These are phyloP conservation scores for Piloderma croceum DNA, from an alignment of 768 basidiomycete species.

Conservation along the genomic window DNA sequence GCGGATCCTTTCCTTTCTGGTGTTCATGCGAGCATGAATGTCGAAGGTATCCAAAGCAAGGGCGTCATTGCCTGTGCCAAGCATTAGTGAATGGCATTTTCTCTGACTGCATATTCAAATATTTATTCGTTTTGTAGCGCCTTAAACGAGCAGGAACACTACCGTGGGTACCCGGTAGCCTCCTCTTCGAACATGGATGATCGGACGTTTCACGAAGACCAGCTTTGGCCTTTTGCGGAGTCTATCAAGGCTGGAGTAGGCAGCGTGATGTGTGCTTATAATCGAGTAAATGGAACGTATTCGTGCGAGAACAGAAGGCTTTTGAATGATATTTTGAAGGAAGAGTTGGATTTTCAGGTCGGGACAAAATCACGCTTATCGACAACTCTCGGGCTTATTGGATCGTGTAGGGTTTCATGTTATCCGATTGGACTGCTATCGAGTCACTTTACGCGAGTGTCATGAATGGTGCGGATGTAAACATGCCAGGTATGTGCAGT, in stretches of 20 bases:
- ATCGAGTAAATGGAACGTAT: conserved; percentile 54
- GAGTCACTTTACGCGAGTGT: conserved; percentile 11
- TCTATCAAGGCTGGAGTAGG: conserved; percentile 38
- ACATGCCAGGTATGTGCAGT: conserved; percentile 8
- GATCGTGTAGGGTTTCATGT: conserved; percentile 17
- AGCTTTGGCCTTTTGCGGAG: conserved; percentile 23
- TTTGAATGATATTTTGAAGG: conserved; percentile 43
- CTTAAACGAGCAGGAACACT: conserved; percentile 20
- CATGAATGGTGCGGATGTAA: conserved; percentile 15
- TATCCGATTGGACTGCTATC: conserved; percentile 46
- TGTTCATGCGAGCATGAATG: conserved; percentile 54
- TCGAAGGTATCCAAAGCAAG: conserved; percentile 52
- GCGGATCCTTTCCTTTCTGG: conserved; percentile 63
- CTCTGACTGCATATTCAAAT: not conserved
- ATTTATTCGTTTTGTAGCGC: conserved; percentile 11
- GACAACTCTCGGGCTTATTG: too few species aligned
- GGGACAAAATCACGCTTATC: too few species aligned
- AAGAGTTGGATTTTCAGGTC: conserved; percentile 46
- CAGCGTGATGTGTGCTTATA: conserved; percentile 49
- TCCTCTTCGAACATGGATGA: conserved; percentile 36
- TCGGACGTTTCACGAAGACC: conserved; percentile 32
- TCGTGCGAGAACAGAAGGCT: conserved; percentile 56
- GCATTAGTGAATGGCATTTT: conserved; percentile 28
- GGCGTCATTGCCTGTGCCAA: conserved; percentile 59
- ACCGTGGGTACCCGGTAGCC: conserved; percentile 9